These are phyloP conservation scores for Magnusiomyces sp. DNA, from an alignment of 1,139 yeast genomes.

Conservation along the genomic window DNA sequence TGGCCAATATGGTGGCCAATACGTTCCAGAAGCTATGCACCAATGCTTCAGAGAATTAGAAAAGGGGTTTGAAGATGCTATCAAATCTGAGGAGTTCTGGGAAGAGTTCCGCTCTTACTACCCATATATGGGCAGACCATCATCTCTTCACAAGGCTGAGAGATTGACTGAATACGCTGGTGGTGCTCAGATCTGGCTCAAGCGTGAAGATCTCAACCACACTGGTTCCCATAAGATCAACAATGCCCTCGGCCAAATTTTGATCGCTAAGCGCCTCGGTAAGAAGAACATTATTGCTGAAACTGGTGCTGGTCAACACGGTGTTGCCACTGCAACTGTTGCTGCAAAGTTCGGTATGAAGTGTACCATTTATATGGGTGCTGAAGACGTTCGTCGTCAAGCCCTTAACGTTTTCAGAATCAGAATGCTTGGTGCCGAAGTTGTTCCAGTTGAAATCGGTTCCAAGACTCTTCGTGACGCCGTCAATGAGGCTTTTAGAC, in stretches of 20 bases:
- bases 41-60: slow-evolving; percentile 87
- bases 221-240: slow-evolving; percentile 97
- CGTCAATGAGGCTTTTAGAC: slow-evolving; percentile 91
- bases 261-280: slow-evolving; percentile 87
- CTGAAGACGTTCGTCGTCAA: slow-evolving; percentile 97
- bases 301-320: slow-evolving; percentile 99
- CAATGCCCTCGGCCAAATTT: slow-evolving; percentile 90
- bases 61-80: slow-evolving; percentile 75
- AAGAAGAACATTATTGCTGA: slow-evolving; percentile 90
- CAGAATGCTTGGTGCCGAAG: slow-evolving; percentile 93
- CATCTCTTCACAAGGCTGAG: slow-evolving; percentile 83
- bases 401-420: slow-evolving; percentile 96
- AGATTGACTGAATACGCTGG: slow-evolving; percentile 84
- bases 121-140: slow-evolving; percentile 92
- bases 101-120: slow-evolving; percentile 77
- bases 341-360: slow-evolving; percentile 95
- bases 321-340: slow-evolving; percentile 99
- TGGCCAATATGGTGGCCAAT: slow-evolving; percentile 97
- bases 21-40: slow-evolving; percentile 93
- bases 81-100: slow-evolving; percentile 89
- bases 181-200: slow-evolving; percentile 96
- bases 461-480: slow-evolving; percentile 96
- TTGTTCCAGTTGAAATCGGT: slow-evolving; percentile 88
- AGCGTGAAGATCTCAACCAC: slow-evolving; percentile 96
- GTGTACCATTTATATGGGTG: slow-evolving; percentile 98